A percentile compares a stretch with the other conserved stretches of the same genome.
phyloP scores from a whole-genome alignment of 768 basidiomycete genomes.

The Tephrocybe sp. region DNA sequence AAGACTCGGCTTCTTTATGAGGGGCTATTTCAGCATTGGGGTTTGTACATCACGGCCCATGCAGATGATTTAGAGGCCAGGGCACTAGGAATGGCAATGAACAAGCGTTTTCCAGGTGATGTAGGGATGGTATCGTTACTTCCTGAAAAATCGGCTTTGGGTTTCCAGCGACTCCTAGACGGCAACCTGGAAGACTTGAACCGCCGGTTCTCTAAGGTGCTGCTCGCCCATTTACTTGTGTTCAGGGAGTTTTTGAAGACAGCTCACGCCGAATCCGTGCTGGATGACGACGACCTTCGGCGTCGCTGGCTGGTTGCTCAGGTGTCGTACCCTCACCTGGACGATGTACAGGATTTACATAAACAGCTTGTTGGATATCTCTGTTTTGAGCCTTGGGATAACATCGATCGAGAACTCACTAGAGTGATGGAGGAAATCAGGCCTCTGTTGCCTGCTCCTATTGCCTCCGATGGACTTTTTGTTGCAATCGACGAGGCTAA shows the following conservation, averaged over 20 bases:
- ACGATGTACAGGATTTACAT: background rate
- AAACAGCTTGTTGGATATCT: background rate
- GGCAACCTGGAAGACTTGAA: background rate
- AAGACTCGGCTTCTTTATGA: slow-evolving; percentile 1
- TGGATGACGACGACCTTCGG: background rate
- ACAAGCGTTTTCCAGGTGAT: background rate
- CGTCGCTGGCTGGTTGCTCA: slow-evolving; percentile 1
- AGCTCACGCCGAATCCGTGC: background rate
- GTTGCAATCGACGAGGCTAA: slow-evolving; percentile 1
- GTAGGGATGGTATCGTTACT: background rate
- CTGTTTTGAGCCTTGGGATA: background rate
- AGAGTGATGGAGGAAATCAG: background rate
- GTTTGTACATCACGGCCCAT: background rate
- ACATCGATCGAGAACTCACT: background rate
- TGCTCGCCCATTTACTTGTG: background rate
- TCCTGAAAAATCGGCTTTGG: background rate
- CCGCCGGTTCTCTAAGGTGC: background rate
- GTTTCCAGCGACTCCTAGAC: background rate
- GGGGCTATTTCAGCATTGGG: background rate
- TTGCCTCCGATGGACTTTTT: background rate
- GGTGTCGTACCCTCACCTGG: background rate
- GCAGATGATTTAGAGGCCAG: background rate
- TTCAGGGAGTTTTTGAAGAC: slow-evolving; percentile 3
- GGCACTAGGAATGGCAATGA: background rate
- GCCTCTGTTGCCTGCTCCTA: background rate